phyloP scores from a whole-genome alignment of 2,329 filamentous ascomycete species.

The Talaromyces sp. region DNA sequence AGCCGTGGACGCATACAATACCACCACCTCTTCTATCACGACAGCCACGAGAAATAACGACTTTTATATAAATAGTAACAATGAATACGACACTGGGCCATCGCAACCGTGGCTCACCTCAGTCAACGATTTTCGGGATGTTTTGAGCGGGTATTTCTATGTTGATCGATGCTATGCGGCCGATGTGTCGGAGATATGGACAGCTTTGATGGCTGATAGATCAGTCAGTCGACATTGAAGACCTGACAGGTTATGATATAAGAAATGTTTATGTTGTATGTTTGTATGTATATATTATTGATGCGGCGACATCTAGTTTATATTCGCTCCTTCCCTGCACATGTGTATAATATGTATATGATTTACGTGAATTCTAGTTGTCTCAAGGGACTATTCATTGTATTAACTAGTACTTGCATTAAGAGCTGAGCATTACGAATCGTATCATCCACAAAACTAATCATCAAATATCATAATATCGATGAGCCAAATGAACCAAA shows the following conservation, averaged over 20 bases:
- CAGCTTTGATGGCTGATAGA: conserved; percentile 15
- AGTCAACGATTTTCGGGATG: conserved; percentile 33
- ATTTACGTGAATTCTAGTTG: background rate
- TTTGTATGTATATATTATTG: background rate
- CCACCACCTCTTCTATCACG: background rate
- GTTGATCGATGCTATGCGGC: conserved; percentile 33
- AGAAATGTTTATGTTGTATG: background rate
- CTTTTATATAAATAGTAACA: background rate
- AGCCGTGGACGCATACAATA: background rate
- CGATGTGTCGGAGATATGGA: conserved; percentile 33
- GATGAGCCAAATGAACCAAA: background rate
- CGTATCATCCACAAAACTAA: background rate
- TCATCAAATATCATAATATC: conserved; percentile 10
- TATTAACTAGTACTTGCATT: background rate
- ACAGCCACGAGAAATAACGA: conserved; percentile 20
- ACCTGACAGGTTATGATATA: background rate
- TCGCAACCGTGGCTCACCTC: conserved; percentile 21
- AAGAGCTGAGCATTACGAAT: background rate
- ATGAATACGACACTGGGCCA: background rate
- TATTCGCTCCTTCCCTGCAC: background rate
- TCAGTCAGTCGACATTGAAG: too few species aligned
- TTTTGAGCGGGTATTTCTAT: conserved; percentile 37
- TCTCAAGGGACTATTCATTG: background rate
- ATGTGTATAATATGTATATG: background rate
- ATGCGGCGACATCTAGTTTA: background rate